Evolutionary conservation across 1,139 yeast species (phyloP), one percentile per base, ranked within the genome.

Genomic region (Scheffersomyces stambukii): DNA sequence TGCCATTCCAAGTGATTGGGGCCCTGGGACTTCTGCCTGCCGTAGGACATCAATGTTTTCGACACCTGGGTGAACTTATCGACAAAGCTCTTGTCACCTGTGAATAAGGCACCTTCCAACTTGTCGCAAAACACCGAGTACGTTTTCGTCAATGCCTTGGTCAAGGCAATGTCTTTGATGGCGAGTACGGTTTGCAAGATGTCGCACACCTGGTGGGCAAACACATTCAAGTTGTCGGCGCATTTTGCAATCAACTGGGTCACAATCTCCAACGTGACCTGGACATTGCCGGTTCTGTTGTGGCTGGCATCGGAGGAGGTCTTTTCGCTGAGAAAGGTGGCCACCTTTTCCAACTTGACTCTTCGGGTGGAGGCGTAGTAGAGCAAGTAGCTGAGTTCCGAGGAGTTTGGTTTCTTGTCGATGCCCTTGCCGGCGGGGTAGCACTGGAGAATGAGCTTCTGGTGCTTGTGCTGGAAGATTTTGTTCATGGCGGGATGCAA

Each of bases 341-440:
- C 81, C 11, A 91, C 96, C 48, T 89, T 89, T 44, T 84, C 91
- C 40, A 91, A 66, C 52, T 91, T 91, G 23, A 86, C 80, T 36
- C 96, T 68, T 43, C 97, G 69, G 6, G 96, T 82, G 23, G 94
- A 80, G n/a, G 95, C 96, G 54, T 89, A 89, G 62, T 84, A 91
- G 23, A 89, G 60, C 43, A 91, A 67, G 52, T 88, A 88, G 36
- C 95, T 82, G 29, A 93, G 67, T 54, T 91, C 97, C 10, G 95
- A 85, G 2, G 94, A 77, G 53, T 89, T 89, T 8, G 98, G 95
- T 45, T 82, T 81, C 59, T 88, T 88, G 45, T 88, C 96, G 5
- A 74, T 70, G 6, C 79, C 81, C 38, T 85, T 71, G 2, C 97
- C 96, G 2, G 93, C 75, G 3, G 96, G 98, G 53, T 89, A 91